Evolutionary conservation across 2,329 filamentous ascomycete species (phyloP).

Genomic region (Emmonsiellopsis sp.): DNA sequence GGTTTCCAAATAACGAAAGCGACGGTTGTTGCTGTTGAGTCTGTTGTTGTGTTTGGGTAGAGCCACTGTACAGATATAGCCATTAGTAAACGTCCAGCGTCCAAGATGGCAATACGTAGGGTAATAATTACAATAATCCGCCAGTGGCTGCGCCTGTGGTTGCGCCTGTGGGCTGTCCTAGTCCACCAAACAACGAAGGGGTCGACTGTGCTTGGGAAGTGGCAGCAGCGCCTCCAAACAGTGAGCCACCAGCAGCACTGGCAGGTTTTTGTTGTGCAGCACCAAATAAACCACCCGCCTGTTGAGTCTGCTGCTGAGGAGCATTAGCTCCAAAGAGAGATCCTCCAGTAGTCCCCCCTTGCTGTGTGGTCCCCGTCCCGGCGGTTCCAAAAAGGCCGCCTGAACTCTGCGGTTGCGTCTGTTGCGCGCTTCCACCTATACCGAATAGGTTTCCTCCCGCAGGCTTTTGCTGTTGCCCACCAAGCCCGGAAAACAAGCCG

Average conservation of each 20-base stretch:
- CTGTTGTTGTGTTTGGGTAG: constrained; percentile 19
- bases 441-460: constrained; percentile 7
- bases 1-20: constrained; percentile 30
- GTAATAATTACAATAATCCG: constrained; percentile 26
- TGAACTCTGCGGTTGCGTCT: constrained; percentile 5
- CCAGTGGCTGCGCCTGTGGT: constrained; percentile 18
- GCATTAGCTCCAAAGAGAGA: constrained; percentile 8
- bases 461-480: constrained; percentile 18
- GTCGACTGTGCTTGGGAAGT: constrained; percentile 9
- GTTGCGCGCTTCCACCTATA: constrained; percentile 11
- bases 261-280: constrained; percentile 15
- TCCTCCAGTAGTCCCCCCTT: background rate
- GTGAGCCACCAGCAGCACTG: constrained; percentile 8
- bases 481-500: constrained; percentile 20
- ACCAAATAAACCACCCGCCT: constrained; percentile 20
- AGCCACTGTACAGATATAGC: constrained; percentile 14
- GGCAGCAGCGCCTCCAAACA: constrained; percentile 17
- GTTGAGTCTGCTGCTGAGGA: constrained; percentile 16
- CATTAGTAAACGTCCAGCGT: background rate
- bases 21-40: constrained; percentile 42
- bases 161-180: constrained; percentile 14
- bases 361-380: constrained; percentile 6
- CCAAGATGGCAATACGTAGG: background rate
- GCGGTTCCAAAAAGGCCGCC: constrained; percentile 13
- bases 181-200: constrained; percentile 22